These are phyloP conservation scores for Podila clonocystis DNA, from an alignment of 192 early-diverging fungal genomes.

Conservation along the genomic window DNA sequence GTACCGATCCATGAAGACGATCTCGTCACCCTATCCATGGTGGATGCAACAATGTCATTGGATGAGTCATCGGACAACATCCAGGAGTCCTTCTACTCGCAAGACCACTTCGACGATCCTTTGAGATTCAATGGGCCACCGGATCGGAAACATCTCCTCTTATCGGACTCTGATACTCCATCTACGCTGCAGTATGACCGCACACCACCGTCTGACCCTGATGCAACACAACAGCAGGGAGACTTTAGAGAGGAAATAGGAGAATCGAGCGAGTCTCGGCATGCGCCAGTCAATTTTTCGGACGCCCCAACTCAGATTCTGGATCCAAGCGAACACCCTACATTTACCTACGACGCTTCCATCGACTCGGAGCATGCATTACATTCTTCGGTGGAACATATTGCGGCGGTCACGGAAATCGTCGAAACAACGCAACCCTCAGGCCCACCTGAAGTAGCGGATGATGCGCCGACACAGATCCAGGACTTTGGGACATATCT, in stretches of 20 bases:
- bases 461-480: background rate
- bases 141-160: background rate
- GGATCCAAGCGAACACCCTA: no score
- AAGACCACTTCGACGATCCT: background rate
- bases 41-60: background rate
- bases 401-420: no score
- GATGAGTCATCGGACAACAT: background rate
- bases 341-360: no score
- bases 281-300: background rate
- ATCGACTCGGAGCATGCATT: no score
- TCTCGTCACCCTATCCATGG: background rate
- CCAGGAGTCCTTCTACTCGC: background rate
- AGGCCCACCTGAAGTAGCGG: no score
- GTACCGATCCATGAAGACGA: background rate
- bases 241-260: background rate
- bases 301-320: background rate
- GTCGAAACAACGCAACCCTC: no score
- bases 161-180: background rate
- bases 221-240: background rate
- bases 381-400: no score
- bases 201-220: background rate
- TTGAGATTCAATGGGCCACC: background rate
- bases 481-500: background rate
- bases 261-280: background rate
- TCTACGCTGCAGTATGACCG: background rate